Evolutionary conservation across 73 alveolate genomes (phyloP).

Genomic region (Paramecium tetraurelia): DNA sequence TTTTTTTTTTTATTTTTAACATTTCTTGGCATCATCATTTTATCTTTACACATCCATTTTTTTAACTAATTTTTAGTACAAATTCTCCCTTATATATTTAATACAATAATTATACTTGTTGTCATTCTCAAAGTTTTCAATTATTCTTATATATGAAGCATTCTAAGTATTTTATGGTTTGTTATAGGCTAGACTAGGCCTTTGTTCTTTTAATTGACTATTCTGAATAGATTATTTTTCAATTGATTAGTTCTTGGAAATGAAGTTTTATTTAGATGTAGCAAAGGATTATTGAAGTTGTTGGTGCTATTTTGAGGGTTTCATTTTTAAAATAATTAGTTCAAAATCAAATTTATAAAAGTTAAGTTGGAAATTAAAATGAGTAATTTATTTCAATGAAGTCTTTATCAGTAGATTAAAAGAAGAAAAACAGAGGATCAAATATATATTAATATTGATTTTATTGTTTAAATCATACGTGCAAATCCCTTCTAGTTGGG

Average conservation of each 20-base stretch:
- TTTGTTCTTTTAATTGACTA: background rate
- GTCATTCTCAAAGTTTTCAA: background rate
- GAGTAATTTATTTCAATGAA: background rate
- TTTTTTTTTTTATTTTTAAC: background rate
- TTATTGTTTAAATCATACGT: background rate
- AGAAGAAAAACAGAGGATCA: background rate
- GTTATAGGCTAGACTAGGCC: background rate
- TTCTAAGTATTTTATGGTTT: background rate
- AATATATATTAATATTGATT: background rate
- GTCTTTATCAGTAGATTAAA: background rate
- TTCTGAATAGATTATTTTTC: background rate
- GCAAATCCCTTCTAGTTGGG: slow-evolving; percentile 65
- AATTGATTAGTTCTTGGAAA: background rate
- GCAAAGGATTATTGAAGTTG: background rate
- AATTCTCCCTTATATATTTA: background rate
- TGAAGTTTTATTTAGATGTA: background rate
- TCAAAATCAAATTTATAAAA: background rate
- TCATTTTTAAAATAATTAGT: background rate
- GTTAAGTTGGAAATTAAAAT: background rate
- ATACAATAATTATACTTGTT: background rate
- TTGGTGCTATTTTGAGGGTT: background rate
- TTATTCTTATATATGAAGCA: background rate
- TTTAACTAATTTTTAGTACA: background rate
- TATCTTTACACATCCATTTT: background rate
- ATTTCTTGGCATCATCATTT: background rate